Base-by-base conservation (phyloP, 352 stramenopile genomes). In the Phytophthora tubulina region DNA sequence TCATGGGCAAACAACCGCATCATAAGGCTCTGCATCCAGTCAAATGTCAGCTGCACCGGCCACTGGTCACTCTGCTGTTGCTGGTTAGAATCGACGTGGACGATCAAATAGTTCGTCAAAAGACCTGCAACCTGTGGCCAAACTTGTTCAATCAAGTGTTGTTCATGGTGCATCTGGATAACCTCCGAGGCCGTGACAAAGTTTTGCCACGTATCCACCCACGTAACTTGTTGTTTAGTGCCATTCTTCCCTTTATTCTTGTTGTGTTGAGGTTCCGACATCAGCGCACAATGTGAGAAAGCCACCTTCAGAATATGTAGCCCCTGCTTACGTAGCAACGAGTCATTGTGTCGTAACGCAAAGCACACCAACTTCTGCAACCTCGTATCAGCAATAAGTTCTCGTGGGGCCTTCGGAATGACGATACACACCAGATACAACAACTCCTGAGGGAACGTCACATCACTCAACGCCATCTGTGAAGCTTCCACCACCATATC, bases 81-180 rank as follows among this genome's bases (percentile, higher is more conserved):
- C 4, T 35, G n/a, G 10, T 51, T 45, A 13, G 17, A 36, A 8
- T 62, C 38, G 1, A 17, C 14, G 2, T 52, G 11, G 4, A 80
- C 63, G 15, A 89, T 53, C 15, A 91, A 72, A 30, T 79, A 78
- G 6, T 54, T 72, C 17, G 79, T 55, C 27, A 96, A 72, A 15
- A 96, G 46, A 6, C 70, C 55, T 11, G 79, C 79, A 27, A 96
- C 81, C 27, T 94, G 88, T 9, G 87, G 80, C 89, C 89, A 96
- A 17, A 95, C 89, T 55, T 96, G 87, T 58, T 95, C 89, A 61
- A 96, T 80, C 27, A 96, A 45, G 51, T 96, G 89, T 58, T 88
- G 87, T 53, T 95, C 85, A 39, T 96, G 87, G 48, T 96, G 87
- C 72, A 93, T 88, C 58, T 95, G 86, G 41, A 96, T 92, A 11